A percentile compares a stretch with the other conserved stretches of the same genome.
Conservation (phyloP, 176 grass and related monocot genomes). For the Oryza glumipatula region DNA sequence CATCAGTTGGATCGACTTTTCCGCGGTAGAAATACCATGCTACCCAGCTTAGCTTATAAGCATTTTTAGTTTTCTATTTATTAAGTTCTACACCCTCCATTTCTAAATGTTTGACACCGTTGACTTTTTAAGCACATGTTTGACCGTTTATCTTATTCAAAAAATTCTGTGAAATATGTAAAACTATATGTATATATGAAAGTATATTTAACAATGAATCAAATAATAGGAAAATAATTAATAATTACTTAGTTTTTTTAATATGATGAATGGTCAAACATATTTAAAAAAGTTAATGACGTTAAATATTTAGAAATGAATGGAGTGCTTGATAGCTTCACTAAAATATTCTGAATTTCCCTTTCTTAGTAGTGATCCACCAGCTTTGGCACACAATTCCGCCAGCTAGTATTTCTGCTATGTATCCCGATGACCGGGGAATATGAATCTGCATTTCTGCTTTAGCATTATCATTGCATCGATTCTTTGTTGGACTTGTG, state of each 20-base stretch:
- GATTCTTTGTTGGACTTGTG: neutral
- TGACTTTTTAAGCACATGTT: too few species aligned
- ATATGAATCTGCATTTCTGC: neutral
- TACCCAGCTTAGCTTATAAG: conserved; percentile 14
- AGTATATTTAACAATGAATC: too few species aligned
- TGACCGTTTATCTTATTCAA: too few species aligned
- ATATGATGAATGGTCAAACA: too few species aligned
- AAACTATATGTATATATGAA: too few species aligned
- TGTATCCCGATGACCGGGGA: neutral
- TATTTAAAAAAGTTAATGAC: too few species aligned
- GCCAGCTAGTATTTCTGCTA: neutral
- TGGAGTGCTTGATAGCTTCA: neutral
- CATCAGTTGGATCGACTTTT: neutral
- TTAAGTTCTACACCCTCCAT: neutral
- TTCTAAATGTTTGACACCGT: too few species aligned
- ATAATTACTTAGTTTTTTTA: too few species aligned
- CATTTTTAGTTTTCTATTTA: conserved; percentile 13
- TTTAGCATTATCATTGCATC: conserved; percentile 12
- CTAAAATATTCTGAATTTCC: neutral
- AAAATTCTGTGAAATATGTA: too few species aligned
- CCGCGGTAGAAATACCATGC: conserved; percentile 7
- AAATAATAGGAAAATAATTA: too few species aligned
- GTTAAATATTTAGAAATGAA: too few species aligned
- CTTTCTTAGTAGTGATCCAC: neutral
- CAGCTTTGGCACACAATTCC: conserved; percentile 12